These are phyloP conservation scores for Paraphaeosphaeria sporulosa DNA, from an alignment of 2,329 filamentous ascomycete species.

Conservation along the genomic window DNA sequence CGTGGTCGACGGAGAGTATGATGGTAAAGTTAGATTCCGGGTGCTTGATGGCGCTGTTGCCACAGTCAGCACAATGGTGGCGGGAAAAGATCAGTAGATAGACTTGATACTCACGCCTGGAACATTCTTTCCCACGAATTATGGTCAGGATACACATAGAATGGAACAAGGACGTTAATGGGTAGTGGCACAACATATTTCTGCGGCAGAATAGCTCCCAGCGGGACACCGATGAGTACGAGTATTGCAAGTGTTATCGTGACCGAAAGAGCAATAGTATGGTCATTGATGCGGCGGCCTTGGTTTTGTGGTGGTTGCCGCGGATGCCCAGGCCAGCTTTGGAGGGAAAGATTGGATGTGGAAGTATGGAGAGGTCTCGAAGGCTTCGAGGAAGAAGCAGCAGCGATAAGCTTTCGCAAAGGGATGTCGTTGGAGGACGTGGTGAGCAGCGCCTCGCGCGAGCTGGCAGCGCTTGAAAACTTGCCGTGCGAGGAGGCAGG, in stretches of 20 bases:
- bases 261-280: conserved; percentile 25
- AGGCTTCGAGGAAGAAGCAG: background rate
- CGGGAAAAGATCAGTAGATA: background rate
- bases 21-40: conserved; percentile 58
- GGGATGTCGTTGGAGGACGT: background rate
- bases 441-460: background rate
- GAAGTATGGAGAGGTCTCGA: background rate
- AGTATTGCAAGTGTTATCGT: conserved; percentile 31
- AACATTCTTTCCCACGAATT: conserved; percentile 47
- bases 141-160: conserved; percentile 56
- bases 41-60: conserved; percentile 32
- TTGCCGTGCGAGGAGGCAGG: background rate
- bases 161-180: conserved; percentile 54
- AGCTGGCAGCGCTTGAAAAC: background rate
- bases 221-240: conserved; percentile 28
- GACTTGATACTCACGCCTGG: conserved; percentile 23
- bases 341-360: background rate
- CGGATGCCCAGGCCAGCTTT: conserved; percentile 2
- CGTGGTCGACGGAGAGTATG: conserved; percentile 56
- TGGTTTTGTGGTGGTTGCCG: background rate
- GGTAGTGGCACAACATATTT: conserved; percentile 31
- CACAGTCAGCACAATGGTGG: background rate
- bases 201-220: conserved; percentile 30
- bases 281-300: conserved; percentile 21
- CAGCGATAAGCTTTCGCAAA: background rate